These are phyloP conservation scores for Suillus variegatus DNA, from an alignment of 768 basidiomycete genomes.

Conservation along the genomic window DNA sequence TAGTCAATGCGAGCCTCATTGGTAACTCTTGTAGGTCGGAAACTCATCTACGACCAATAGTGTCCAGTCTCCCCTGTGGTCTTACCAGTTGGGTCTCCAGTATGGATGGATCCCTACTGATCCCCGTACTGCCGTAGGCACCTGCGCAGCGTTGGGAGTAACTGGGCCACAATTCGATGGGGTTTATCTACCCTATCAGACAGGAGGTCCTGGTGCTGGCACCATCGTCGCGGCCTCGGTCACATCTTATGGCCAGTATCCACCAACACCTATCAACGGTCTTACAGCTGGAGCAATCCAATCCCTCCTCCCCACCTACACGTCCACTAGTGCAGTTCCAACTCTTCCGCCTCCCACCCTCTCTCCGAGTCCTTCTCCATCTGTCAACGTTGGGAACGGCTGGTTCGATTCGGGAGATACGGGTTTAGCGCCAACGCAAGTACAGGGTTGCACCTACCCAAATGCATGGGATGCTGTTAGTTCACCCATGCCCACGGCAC, in stretches of 20 bases:
- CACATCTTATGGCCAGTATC: slow-evolving; percentile 50
- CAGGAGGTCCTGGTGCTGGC: slow-evolving; percentile 60
- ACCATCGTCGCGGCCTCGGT: slow-evolving; percentile 45
- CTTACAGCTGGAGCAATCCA: slow-evolving; percentile 38
- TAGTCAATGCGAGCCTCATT: neutral
- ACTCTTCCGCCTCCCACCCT: slow-evolving; percentile 60
- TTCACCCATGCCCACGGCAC: slow-evolving; percentile 46
- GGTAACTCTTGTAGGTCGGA: slow-evolving; percentile 45
- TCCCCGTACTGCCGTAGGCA: slow-evolving; percentile 65
- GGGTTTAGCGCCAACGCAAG: slow-evolving; percentile 52
- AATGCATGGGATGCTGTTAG: slow-evolving; percentile 61
- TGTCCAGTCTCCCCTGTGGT: slow-evolving; percentile 63
- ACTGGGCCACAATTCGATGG: slow-evolving; percentile 48
- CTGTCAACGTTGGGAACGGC: slow-evolving; percentile 49
- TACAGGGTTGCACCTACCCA: slow-evolving; percentile 67
- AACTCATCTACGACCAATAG: slow-evolving; percentile 49
- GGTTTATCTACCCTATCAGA: slow-evolving; percentile 63
- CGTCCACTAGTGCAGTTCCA: slow-evolving; percentile 55
- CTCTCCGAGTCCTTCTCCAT: slow-evolving; percentile 39
- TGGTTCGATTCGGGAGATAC: slow-evolving; percentile 61
- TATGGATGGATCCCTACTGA: slow-evolving; percentile 81
- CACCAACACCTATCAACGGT: slow-evolving; percentile 51
- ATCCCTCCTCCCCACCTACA: slow-evolving; percentile 59
- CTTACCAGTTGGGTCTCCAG: slow-evolving; percentile 66
- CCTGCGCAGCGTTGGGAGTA: slow-evolving; percentile 59